These are phyloP conservation scores for Apophysomyces trapeziformis DNA, from an alignment of 371 early-diverging fungal genomes.

Conservation along the genomic window DNA sequence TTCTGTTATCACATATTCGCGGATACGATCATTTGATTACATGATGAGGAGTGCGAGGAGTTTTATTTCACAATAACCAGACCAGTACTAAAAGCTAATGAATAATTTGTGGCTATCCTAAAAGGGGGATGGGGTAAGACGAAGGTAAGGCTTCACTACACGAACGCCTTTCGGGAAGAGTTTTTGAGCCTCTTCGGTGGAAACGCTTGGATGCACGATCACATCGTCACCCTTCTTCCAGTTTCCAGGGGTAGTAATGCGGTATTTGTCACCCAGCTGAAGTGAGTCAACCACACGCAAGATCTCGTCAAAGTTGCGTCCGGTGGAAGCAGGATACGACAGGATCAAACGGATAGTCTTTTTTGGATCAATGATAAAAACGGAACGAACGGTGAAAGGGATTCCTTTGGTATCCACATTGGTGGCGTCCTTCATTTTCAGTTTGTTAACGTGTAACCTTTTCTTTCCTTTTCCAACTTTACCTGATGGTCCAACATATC, in stretches of 20 bases:
- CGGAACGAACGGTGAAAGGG: slow-evolving; percentile 94
- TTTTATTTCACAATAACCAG: too few species aligned
- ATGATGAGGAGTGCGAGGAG: too few species aligned
- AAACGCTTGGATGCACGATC: slow-evolving; percentile 86
- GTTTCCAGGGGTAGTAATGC: slow-evolving; percentile 93
- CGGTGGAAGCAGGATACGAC: slow-evolving; percentile 90
- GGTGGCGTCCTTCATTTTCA: slow-evolving; percentile 77
- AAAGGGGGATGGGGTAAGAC: slow-evolving; percentile 66
- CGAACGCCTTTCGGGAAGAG: slow-evolving; percentile 83
- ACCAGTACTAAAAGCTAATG: too few species aligned
- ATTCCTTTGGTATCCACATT: slow-evolving; percentile 88
- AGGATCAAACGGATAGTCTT: slow-evolving; percentile 89
- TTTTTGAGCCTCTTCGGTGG: slow-evolving; percentile 80
- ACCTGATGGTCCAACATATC: slow-evolving; percentile 89
- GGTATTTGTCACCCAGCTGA: slow-evolving; percentile 85
- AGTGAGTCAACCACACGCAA: slow-evolving; percentile 91
- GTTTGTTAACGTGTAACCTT: neutral
- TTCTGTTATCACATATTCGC: too few species aligned
- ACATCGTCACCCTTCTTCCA: slow-evolving; percentile 91
- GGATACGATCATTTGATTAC: too few species aligned
- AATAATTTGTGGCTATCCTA: slow-evolving; percentile 19
- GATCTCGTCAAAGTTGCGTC: slow-evolving; percentile 96
- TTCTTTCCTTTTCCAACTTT: slow-evolving; percentile 15
- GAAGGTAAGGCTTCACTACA: slow-evolving; percentile 86
- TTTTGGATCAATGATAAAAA: slow-evolving; percentile 93